Conservation (phyloP, 2,329 filamentous ascomycete genomes). For the Hymenotorrendiella dingleyae region DNA sequence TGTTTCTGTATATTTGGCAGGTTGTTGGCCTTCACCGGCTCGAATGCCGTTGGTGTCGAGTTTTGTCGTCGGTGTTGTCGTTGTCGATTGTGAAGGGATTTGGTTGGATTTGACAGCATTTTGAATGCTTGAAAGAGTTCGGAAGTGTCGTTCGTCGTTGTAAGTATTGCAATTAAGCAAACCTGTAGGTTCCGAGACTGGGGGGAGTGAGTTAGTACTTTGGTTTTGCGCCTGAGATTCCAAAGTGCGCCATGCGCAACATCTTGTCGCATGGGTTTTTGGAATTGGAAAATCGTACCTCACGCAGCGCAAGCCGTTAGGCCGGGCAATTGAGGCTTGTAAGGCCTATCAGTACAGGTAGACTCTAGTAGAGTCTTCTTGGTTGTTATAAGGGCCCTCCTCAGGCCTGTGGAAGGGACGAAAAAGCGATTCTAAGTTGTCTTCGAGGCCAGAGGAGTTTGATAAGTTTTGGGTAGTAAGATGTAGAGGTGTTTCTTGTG, state of each 20-base stretch:
- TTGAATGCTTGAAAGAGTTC: conserved; percentile 64
- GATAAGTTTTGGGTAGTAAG: conserved; percentile 1
- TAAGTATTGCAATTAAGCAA: conserved; percentile 42
- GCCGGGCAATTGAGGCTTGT: conserved; percentile 56
- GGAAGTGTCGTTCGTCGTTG: conserved; percentile 50
- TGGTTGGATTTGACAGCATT: conserved; percentile 75
- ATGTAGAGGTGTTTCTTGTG: conserved; percentile 4
- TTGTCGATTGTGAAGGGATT: conserved; percentile 67
- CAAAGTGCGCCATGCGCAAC: no score
- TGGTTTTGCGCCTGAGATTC: no score
- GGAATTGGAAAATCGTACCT: no score
- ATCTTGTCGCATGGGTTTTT: no score
- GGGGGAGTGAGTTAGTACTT: conserved; percentile 30
- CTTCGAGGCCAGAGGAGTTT: conserved; percentile 18
- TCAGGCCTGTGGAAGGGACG: conserved; percentile 20
- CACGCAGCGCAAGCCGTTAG: conserved; percentile 79
- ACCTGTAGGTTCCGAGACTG: conserved; percentile 46
- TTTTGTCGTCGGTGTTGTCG: conserved; percentile 80
- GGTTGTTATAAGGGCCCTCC: conserved; percentile 19
- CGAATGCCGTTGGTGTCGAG: conserved; percentile 75
- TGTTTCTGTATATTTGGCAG: conserved; percentile 53
- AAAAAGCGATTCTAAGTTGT: conserved; percentile 8
- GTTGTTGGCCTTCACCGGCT: conserved; percentile 64
- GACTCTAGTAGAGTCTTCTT: conserved; percentile 33
- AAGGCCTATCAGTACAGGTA: conserved; percentile 43